These are phyloP conservation scores for Periconia macrospinosa DNA, from an alignment of 2,329 filamentous ascomycete species.

Conservation along the genomic window DNA sequence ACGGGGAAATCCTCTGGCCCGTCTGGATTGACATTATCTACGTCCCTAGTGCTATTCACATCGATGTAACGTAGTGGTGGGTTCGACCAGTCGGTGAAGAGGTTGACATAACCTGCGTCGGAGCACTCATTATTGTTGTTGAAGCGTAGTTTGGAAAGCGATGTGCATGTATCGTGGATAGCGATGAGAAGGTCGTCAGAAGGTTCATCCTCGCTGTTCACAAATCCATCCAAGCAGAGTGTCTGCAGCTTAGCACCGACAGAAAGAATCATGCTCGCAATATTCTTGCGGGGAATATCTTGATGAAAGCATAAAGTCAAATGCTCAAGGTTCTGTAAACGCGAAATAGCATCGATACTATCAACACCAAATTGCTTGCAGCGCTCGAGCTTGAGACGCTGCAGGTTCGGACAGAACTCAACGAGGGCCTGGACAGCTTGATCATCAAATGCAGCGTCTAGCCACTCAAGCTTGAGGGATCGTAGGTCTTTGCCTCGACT, in stretches of 20 bases:
- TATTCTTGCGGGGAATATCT: slow-evolving; percentile 58
- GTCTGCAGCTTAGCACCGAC: slow-evolving; percentile 72
- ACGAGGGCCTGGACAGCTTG: slow-evolving; percentile 66
- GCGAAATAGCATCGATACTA: slow-evolving; percentile 66
- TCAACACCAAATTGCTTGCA: slow-evolving; percentile 73
- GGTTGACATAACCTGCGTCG: slow-evolving; percentile 69
- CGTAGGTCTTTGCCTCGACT: slow-evolving; percentile 67
- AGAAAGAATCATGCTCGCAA: slow-evolving; percentile 62
- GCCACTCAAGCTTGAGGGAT: slow-evolving; percentile 76
- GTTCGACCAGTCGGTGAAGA: slow-evolving; percentile 80
- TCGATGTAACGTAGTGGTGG: slow-evolving; percentile 71
- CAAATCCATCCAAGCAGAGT: slow-evolving; percentile 73
- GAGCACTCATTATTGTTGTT: slow-evolving; percentile 75
- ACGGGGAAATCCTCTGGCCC: slow-evolving; percentile 61
- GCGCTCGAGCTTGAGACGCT: slow-evolving; percentile 76
- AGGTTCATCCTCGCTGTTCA: slow-evolving; percentile 63
- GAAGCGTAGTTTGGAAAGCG: slow-evolving; percentile 76
- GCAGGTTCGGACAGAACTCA: slow-evolving; percentile 67
- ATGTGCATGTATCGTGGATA: slow-evolving; percentile 70
- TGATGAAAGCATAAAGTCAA: slow-evolving; percentile 71
- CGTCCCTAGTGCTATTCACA: slow-evolving; percentile 73
- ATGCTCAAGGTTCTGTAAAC: slow-evolving; percentile 68
- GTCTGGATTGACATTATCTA: slow-evolving; percentile 71
- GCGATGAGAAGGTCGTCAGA: slow-evolving; percentile 60
- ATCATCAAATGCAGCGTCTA: slow-evolving; percentile 80